Evolutionary conservation across 768 basidiomycete genomes (phyloP).

Genomic region (Leccinellum rugosiceps): DNA sequence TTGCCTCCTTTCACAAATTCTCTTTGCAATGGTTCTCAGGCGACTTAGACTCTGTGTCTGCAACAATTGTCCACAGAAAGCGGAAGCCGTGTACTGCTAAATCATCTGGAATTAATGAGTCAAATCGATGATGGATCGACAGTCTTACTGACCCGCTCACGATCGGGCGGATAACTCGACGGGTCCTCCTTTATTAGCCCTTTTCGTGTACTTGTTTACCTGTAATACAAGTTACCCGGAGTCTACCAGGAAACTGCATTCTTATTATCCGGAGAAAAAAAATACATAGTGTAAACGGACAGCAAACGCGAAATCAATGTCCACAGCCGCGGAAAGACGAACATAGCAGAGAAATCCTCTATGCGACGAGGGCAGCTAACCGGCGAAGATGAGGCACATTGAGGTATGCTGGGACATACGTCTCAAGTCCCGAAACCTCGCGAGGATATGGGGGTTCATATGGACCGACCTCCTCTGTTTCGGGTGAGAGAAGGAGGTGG

Average conservation of each 20-base stretch:
- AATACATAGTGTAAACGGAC: conserved; percentile 21
- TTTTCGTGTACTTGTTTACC: neutral
- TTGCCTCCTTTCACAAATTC: neutral
- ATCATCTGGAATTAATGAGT: conserved; percentile 44
- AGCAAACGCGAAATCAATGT: conserved; percentile 7
- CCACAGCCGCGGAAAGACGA: neutral
- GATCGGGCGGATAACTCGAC: neutral
- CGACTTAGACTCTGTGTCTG: conserved; percentile 43
- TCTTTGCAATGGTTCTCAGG: conserved; percentile 19
- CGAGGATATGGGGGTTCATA: conserved; percentile 92
- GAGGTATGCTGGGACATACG: conserved; percentile 90
- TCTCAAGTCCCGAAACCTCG: conserved; percentile 94
- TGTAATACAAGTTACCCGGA: neutral
- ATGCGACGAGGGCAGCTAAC: conserved; percentile 82
- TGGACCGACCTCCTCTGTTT: conserved; percentile 95
- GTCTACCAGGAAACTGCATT: neutral
- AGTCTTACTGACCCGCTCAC: conserved; percentile 15
- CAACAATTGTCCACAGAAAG: conserved; percentile 25
- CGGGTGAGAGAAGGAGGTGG: conserved; percentile 91
- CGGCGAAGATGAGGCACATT: conserved; percentile 87
- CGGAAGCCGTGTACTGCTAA: conserved; percentile 36
- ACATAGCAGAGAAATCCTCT: conserved; percentile 18
- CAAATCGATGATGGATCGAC: conserved; percentile 55
- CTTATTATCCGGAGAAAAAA: conserved; percentile 16
- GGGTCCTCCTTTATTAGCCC: neutral